Percentiles rank a stretch among this genome's conserved stretches.
Conservation (phyloP, 345 rosid species). For the Citrus australasica region DNA sequence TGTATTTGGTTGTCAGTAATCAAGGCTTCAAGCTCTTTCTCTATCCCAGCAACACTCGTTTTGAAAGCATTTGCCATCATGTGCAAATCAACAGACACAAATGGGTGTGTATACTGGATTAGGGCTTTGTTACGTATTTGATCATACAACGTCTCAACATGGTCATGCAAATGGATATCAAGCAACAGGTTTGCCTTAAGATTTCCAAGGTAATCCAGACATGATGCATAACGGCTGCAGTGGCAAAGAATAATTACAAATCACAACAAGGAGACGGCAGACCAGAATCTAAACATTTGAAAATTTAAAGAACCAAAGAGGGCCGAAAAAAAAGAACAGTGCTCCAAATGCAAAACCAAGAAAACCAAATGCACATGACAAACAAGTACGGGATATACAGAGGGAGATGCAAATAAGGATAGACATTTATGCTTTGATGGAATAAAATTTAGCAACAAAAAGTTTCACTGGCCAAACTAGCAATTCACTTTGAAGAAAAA, state of each 20-base stretch:
- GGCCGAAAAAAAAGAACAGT: too few species aligned
- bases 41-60: slow-evolving; percentile 76
- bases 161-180: slow-evolving; percentile 93
- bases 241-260: slow-evolving; percentile 7
- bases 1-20: slow-evolving; percentile 95
- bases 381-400: neutral
- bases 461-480: neutral
- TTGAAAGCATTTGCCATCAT: slow-evolving; percentile 99
- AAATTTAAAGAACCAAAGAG: too few species aligned
- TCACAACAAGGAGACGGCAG: neutral
- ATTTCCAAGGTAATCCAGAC: slow-evolving; percentile 87
- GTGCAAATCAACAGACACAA: slow-evolving; percentile 88
- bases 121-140: slow-evolving; percentile 94
- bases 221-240: slow-evolving; percentile 89
- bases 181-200: slow-evolving; percentile 79
- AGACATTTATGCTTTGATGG: neutral
- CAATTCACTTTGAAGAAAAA: neutral
- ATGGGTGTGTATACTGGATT: slow-evolving; percentile 97
- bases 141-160: slow-evolving; percentile 80
- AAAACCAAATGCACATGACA: neutral
- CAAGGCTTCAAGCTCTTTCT: slow-evolving; percentile 87
- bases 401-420: neutral
- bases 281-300: neutral
- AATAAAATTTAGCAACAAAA: neutral
- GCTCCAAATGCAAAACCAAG: neutral